Base-by-base conservation (phyloP, 257 asterid genomes). In the Phtheirospermum japonicum region DNA sequence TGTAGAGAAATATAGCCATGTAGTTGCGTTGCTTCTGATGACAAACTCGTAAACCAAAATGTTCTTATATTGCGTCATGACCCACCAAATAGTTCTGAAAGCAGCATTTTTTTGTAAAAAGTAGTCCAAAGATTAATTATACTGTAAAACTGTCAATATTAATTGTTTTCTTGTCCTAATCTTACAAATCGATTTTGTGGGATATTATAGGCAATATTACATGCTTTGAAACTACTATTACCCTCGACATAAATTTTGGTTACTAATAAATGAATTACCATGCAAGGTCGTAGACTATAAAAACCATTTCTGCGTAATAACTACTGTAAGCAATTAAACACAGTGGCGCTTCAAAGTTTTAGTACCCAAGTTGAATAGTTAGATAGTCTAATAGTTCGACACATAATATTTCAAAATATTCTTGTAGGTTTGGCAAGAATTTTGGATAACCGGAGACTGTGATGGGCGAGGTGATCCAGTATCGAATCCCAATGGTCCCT, bases 371-470 rank as follows among this genome's bases (percentile, higher is more conserved):
- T 46, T 46, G 26, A 46, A 16, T 46, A 46, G 9, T 46, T 46
- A 12, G 48, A 40, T 12, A 1, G 53, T 46, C 53, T 46, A 46
- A 1, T 46, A 17, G 53, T 46, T 46, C 7, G 11, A 6, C 17
- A 5, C 16, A 28, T 55, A 60, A 73, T 42, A 37, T 34, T 31
- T 33, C 19, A 40, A 9, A 28, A 66, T 63, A 31, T 50, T 65
- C 64, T 73, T 75, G 75, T 64, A 92, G 99, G 99, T 92, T 65
- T 92, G 99, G 99, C 99, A 92, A 81, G 99, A 92, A 78, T 92
- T 92, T 77, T 92, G 99, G 99, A 92, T 92, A 64, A 92, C 99
- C 7, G 99, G 99, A 63, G 99, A 92, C 43, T 64, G 68, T 55
- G 99, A 92, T 69, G 99, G 99, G 54, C 85, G 97, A 61, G 99